Conservation (phyloP, 257 asterid genomes). For the Misopates orontium region DNA sequence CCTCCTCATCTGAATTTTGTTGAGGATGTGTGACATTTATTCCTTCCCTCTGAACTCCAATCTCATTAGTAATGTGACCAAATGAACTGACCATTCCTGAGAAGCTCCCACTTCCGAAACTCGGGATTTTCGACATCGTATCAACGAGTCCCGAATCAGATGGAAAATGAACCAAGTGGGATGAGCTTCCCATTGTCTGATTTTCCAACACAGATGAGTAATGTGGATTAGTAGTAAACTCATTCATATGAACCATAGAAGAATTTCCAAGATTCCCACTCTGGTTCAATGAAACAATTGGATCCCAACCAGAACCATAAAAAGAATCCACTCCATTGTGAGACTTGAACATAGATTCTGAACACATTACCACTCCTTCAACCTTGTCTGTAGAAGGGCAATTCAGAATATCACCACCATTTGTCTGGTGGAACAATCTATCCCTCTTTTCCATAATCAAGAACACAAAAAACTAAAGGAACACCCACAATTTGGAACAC, state of each 20-base stretch:
- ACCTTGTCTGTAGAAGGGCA: too few relatives aligned
- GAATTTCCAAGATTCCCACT: conserved; percentile 50
- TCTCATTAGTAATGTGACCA: conserved; percentile 38
- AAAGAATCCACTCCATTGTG: conserved; percentile 46
- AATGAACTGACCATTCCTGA: conserved; percentile 57
- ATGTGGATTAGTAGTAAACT: conserved; percentile 54
- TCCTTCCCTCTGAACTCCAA: conserved; percentile 14
- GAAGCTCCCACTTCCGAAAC: conserved; percentile 63
- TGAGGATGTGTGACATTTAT: conserved; percentile 25
- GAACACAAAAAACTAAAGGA: neutral
- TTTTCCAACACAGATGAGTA: conserved; percentile 35
- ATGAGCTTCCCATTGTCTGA: conserved; percentile 41
- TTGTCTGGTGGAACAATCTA: too few relatives aligned
- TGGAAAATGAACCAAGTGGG: conserved; percentile 56
- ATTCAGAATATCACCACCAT: too few relatives aligned
- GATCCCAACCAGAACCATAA: conserved; percentile 72
- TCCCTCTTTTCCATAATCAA: conserved; percentile 41
- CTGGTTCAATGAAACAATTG: conserved; percentile 54
- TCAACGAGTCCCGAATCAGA: conserved; percentile 53
- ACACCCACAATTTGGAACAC: conserved; percentile 25
- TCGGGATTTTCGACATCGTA: conserved; percentile 55
- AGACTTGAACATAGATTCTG: too few relatives aligned
- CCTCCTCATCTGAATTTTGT: conserved; percentile 42
- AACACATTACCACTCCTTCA: too few relatives aligned
- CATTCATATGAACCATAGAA: conserved; percentile 50